Base-by-base conservation (phyloP, 164 flowering plant species). In the Sedum album region DNA sequence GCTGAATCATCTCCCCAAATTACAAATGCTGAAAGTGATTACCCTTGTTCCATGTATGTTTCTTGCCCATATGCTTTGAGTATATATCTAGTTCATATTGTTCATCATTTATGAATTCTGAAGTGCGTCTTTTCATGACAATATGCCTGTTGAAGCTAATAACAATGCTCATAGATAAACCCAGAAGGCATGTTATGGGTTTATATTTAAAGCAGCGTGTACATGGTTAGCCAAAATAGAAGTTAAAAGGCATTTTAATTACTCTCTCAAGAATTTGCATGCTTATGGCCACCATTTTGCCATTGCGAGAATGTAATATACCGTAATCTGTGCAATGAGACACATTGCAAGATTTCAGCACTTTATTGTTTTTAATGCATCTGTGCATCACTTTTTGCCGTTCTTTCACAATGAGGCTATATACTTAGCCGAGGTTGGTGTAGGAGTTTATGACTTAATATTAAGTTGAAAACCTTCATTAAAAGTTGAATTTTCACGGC, bases 1-100 rank as follows among this genome's bases (percentile, higher is more conserved):
- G 69, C 69, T 7, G 83, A 79, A 42, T 82, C 85, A 38, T 79
- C 82, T 23, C 81, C 82, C 41, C 81, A 82, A 36, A 76, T 82
- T 71, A 74, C 85, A 53, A 74, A 77, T 46, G 69, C 73, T 60
- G 80, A 74, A 60, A 79, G 76, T 71, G 80, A 79, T 46, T 66
- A 74, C 1, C 25, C 81, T 55, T 78, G 65, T 57, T 71, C 82
- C 48, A 82, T 81, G 84, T 82, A 62, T 65, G 66, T 25, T 21
- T 6, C 28, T 60, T 14, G 20, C 25, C 31, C 44, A 17, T 25
- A 18, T 23, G 68, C 35, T 51, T 62, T 53, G 65, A 28, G 53
- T 9, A 35, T 17, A 3, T 13, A 10, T 51, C 25, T 13, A 44
- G 48, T 18, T 44, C 26, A 6, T 21, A 35, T 17, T 46, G 10